Evolutionary conservation across 2,329 filamentous ascomycete genomes (phyloP), one percentile per base, ranked within the genome.

Genomic region (Nemania serpens): DNA sequence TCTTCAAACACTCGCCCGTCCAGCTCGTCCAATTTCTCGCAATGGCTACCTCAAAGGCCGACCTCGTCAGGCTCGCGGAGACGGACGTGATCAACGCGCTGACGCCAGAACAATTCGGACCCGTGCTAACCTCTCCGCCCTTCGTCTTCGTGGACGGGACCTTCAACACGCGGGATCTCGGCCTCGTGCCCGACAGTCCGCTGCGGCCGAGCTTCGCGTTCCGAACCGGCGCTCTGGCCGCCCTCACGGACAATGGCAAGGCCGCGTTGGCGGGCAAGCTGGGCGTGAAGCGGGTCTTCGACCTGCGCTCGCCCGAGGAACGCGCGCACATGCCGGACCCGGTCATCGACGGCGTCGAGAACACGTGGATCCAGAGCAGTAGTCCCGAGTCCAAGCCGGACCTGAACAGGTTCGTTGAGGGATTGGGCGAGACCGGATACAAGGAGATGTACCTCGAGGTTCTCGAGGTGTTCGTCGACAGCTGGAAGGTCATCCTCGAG

Each of bases 101-200:
- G 54, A 69, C 77, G 3, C 61, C 72, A 3, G 74, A 75, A 18
- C 53, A 72, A 33, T 75, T 80, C 54, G 61, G 69, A 2, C 69
- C 75, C 0, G 74, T 76, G 29, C 69, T 83, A 33, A 67, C 71
- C 9, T 69, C 71, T n/a, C 67, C 78, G 7, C 82, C 82, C 7
- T 84, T 85, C 68, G 65, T 83, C 62, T 67, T 72, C 55, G 71
- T 80, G 29, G 75, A 74, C 25, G 78, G 79, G 37, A 79, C 82
- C 29, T 79, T 84, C 75, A 84, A 84, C 73, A 73, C 79, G 52
- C 81, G 82, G 51, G 82, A 85, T 67, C 68, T 83, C 12, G 82
- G 81, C 54, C 73, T 77, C 29, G 70, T 83, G 1, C 76, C 76
- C 3, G 74, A 74, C 39, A 78, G 76, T 59, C 65, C 71, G 5